phyloP scores from a whole-genome alignment of 495 filamentous ascomycete genomes.

The Darksidea phi region DNA sequence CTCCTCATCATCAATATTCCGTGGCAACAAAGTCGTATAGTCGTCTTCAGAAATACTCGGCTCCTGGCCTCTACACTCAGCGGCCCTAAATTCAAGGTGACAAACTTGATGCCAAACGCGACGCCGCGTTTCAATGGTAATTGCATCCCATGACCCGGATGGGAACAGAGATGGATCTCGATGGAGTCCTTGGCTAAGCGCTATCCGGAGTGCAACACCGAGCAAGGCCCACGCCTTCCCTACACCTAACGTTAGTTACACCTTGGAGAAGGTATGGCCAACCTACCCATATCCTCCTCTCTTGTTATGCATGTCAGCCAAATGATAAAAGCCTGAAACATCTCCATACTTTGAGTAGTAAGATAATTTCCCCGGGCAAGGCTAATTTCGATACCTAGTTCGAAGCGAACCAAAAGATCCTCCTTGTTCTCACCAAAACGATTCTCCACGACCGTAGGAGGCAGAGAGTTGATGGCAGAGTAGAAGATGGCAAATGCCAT shows the following conservation, averaged over 20 bases:
- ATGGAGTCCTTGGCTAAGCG: constrained; percentile 34
- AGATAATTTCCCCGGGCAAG: constrained; percentile 32
- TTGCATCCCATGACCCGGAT: constrained; percentile 25
- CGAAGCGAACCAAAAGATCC: constrained; percentile 17
- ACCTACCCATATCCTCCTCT: constrained; percentile 36
- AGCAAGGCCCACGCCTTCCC: constrained; percentile 35
- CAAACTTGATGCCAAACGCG: constrained; percentile 36
- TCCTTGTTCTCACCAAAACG: constrained; percentile 31
- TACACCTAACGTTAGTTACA: not conserved
- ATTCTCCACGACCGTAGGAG: constrained; percentile 17
- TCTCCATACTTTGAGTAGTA: constrained; percentile 31
- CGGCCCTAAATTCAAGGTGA: constrained; percentile 34
- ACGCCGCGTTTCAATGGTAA: constrained; percentile 34
- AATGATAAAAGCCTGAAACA: constrained; percentile 32
- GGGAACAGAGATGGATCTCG: constrained; percentile 35
- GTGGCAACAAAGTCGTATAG: constrained; percentile 32
- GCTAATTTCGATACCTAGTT: constrained; percentile 31
- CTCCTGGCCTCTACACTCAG: constrained; percentile 36
- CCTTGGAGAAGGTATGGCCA: not conserved
- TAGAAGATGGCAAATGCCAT: constrained; percentile 33
- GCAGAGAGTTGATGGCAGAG: constrained; percentile 26
- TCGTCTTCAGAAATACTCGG: constrained; percentile 31
- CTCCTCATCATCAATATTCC: constrained; percentile 36
- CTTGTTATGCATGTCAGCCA: constrained; percentile 36
- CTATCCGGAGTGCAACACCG: constrained; percentile 31